These are phyloP conservation scores for Dothideomycetes sp. DNA, from an alignment of 2,329 filamentous ascomycete genomes.

Conservation along the genomic window DNA sequence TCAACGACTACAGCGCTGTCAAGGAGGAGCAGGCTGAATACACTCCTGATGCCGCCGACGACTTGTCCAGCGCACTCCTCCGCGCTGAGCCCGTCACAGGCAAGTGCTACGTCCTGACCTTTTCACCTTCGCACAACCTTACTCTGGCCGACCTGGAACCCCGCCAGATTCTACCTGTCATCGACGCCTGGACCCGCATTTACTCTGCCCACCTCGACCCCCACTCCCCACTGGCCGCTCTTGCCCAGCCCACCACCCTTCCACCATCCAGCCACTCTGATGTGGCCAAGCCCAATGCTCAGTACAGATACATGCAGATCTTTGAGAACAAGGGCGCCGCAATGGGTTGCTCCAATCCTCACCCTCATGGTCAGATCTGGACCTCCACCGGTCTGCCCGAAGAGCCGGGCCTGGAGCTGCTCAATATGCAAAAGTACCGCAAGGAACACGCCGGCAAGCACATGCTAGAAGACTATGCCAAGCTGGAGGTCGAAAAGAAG, in stretches of 20 bases:
- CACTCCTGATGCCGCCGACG: slow-evolving; percentile 37
- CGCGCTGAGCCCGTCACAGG: slow-evolving; percentile 79
- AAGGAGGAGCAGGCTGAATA: slow-evolving; percentile 88
- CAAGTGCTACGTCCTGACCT: slow-evolving; percentile 94
- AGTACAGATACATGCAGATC: slow-evolving; percentile 96
- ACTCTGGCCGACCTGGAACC: slow-evolving; percentile 84
- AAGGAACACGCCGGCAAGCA: slow-evolving; percentile 60
- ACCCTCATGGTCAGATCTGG: slow-evolving; percentile 96
- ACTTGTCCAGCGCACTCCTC: slow-evolving; percentile 64
- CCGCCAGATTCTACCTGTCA: slow-evolving; percentile 65
- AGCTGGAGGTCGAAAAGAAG: slow-evolving; percentile 67
- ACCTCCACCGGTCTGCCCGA: slow-evolving; percentile 84
- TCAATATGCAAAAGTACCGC: slow-evolving; percentile 69
- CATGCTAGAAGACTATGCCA: slow-evolving; percentile 76
- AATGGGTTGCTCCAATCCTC: slow-evolving; percentile 98
- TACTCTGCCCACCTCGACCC: slow-evolving; percentile 74
- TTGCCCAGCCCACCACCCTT: slow-evolving; percentile 34
- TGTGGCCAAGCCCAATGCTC: slow-evolving; percentile 48
- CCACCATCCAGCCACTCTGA: slow-evolving; percentile 34
- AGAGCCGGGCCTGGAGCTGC: slow-evolving; percentile 71
- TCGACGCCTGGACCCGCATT: slow-evolving; percentile 84
- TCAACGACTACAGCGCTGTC: slow-evolving; percentile 96
- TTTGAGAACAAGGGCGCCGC: slow-evolving; percentile 98
- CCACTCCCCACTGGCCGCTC: slow-evolving; percentile 49
- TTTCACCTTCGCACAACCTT: slow-evolving; percentile 79